Evolutionary conservation across 1,139 yeast genomes (phyloP), one percentile per base, ranked within the genome.

Genomic region (Kodamaea alishanica): DNA sequence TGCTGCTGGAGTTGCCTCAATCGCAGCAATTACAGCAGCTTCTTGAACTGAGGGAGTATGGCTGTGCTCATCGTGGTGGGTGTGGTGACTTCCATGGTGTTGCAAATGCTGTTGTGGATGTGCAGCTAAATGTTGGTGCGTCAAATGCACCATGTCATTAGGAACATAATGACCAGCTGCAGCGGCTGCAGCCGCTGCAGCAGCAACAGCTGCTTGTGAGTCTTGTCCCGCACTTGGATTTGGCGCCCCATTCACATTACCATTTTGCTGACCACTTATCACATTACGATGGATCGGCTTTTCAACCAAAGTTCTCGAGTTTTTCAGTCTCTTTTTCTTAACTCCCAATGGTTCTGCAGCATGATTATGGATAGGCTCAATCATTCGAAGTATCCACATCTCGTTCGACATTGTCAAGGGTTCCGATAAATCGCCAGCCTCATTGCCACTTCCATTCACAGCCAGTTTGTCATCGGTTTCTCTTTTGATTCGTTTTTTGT

Each of bases 321-420:
- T 61, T 52, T 69, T 68, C 44, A 63, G 60, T 48, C 72, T 60
- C 55, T 67, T 69, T 33, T 39, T 41, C 49, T 66, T 65, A 42
- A 54, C 56, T 39, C 51, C 51, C 32, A 57, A 54, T 24, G 75
- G 74, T 54, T 71, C 76, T 10, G 75, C 70, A 2, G 75, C 60
- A 49, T 71, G 77, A 50, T 70, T 70, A 53, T 71, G 76, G 33
- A 61, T 61, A 9, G 75, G 75, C 50, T 68, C 70, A 40, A 71
- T 71, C 77, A 71, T 71, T 44, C 76, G 55, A 50, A 71, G 69
- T 35, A 71, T 69, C 77, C 77, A 71, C 65, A 68, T 65, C 48
- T 70, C 76, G 28, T 47, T 48, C 25, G 42, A 28, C 32, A 26
- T 28, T 28, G 11, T 24, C 8, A 9, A 35, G 10, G 6, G 45